These are phyloP conservation scores for Borealophlyctis nickersoniae DNA, from an alignment of 192 early-diverging fungal species.

Conservation along the genomic window DNA sequence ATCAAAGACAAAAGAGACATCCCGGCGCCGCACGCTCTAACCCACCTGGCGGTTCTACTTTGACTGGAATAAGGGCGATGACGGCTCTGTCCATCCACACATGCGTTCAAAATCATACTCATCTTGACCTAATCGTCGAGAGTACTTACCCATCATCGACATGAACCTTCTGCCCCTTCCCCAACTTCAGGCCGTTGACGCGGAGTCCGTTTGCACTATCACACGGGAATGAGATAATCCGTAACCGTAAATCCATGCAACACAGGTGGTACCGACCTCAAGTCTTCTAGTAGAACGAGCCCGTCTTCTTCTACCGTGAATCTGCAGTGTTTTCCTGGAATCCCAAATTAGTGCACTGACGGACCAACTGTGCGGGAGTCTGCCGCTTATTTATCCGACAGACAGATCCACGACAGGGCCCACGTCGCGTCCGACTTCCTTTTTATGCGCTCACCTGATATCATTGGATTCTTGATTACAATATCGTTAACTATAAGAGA, in stretches of 20 bases:
- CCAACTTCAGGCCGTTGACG: slow-evolving; percentile 12
- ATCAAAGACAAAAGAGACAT: too few species aligned
- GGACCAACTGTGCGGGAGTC: too few species aligned
- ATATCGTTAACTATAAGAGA: slow-evolving; percentile 6
- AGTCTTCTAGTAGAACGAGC: not conserved
- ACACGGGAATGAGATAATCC: too few species aligned
- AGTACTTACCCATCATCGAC: not conserved
- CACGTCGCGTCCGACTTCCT: too few species aligned
- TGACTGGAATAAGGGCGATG: not conserved
- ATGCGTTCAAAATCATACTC: not conserved
- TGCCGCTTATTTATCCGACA: too few species aligned
- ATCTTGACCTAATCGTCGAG: too few species aligned
- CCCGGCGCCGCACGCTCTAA: too few species aligned
- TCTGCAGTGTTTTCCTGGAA: slow-evolving; percentile 16
- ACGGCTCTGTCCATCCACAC: not conserved
- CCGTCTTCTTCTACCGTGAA: slow-evolving; percentile 14
- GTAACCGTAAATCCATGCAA: not conserved
- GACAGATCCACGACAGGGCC: too few species aligned
- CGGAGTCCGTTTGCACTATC: slow-evolving; percentile 5
- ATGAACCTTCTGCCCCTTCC: slow-evolving; percentile 2
- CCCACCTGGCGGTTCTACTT: too few species aligned
- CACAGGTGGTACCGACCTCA: slow-evolving; percentile 2
- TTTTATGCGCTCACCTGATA: too few species aligned
- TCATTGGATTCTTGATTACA: slow-evolving; percentile 16
- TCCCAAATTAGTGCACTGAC: not conserved